Base-by-base conservation (phyloP, 495 filamentous ascomycete species). In the Hypomontagnella submonticulosa region DNA sequence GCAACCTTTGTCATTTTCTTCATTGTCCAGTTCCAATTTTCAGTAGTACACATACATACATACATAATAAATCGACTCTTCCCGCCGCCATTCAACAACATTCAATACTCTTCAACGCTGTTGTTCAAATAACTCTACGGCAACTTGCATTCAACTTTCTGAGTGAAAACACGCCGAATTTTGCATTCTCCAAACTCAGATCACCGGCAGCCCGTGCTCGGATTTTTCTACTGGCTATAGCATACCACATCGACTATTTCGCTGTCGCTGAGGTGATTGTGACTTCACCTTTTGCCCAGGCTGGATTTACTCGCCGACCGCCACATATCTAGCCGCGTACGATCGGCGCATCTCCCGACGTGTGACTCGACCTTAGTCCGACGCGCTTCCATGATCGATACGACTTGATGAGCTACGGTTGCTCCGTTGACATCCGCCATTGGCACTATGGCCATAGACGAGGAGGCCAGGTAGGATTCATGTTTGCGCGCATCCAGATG, bases 391-490 rank as follows among this genome's bases (percentile, higher is more conserved):
- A 62, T 65, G 58, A 70, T 70, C 61, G 64, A 74, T 74, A 63
- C 66, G 69, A 69, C 71, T 74, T 74, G 65, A 73, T 72, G 69
- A 70, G 49, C 41, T 46, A 63, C 57, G 38, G 38, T 57, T 63
- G 33, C 57, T 55, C 47, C 56, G 57, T 68, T 67, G 57, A 66
- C 53, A 38, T 61, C 63, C 54, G 62, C 69, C 71, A 69, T 64
- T 65, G 71, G 69, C 56, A 81, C 38, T 57, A 85, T 86, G 83
- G 80, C 81, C 73, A 73, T 81, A 66, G 79, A 79, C 58, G 76
- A 82, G 72, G 77, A 84, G 64, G 72, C 67, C 60, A 70, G 78
- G 83, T 86, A 77, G 71, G 80, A 51, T 55, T 44, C 41, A 38
- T 32, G 10, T 32, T 11, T 46, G 46, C 64, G 58, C 58, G 41